Base-by-base conservation (phyloP, 2,329 filamentous ascomycete genomes). In the Fusarium sp. region DNA sequence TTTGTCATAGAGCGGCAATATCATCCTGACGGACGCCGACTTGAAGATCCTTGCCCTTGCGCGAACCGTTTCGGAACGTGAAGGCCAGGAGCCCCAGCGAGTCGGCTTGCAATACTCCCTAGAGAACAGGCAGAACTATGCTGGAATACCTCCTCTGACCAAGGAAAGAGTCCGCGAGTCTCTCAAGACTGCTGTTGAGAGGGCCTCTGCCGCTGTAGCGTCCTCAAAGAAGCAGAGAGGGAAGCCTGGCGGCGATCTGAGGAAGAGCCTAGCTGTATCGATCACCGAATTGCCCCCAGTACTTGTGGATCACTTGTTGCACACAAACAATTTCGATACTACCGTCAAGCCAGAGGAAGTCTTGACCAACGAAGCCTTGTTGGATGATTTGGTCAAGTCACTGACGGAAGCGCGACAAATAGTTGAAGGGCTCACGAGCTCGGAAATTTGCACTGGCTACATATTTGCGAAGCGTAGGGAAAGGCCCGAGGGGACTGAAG, bases 281-380 rank as follows among this genome's bases (percentile, higher is more conserved):
- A 94, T 98, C 51, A 91, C 90, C 0, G 95, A 99, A 72, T 87
- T 94, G 50, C 93, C 95, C 2, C 93, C 95, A 0, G 86, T 95
- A 50, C 78, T 99, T 6, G 82, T 98, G 15, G 94, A 98, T 59
- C 93, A 98, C 78, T 89, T 88, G 2, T 86, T 99, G 71, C 83
- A 87, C 31, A 78, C 86, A 2, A 85, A 85, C 2, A 80, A 82
- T 1, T 91, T 96, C 61, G 89, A 97, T 72, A 81, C 88, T 1
- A 82, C 83, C 2, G 75, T 84, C 9, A 87, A 88, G 63, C 87
- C 89, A 0, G 85, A 88, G 9, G 84, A 91, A 44, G 85, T 96
- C 0, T 73, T 97, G 13, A 83, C 85, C 23, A 85, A 88, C 63
- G 85, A 91, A 1, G 71, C 73, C 1, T 74, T 90, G 1, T 69